A percentile compares a stretch with the other conserved stretches of the same genome.
Conservation (phyloP, 208 protist species). For the Strigomonas culicis region DNA sequence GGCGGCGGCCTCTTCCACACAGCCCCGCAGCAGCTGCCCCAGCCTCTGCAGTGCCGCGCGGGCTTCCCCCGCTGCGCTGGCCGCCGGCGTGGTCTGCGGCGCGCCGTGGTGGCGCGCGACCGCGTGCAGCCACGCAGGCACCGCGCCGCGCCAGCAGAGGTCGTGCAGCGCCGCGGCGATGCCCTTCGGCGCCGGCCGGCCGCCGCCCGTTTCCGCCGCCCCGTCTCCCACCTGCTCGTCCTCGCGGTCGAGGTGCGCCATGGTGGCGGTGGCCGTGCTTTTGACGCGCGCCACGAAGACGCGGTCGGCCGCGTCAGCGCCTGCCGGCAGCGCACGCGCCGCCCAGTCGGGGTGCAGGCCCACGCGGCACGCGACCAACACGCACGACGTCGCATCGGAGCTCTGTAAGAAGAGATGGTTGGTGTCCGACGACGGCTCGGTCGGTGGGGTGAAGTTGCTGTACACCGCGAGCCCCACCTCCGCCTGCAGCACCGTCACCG, state of each 20-base stretch:
- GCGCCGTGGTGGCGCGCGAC: background rate
- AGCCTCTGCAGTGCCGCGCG: background rate
- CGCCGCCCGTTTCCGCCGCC: no score
- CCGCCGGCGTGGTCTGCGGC: conserved; percentile 3
- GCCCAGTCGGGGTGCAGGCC: conserved; percentile 23
- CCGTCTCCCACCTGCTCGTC: no score
- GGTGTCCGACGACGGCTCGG: background rate
- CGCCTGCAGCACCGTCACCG: conserved; percentile 33
- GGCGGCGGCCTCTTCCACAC: no score
- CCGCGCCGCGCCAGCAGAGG: conserved; percentile 34
- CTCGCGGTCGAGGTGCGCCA: conserved; percentile 50
- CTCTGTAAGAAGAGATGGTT: conserved; percentile 32
- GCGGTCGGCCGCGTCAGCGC: background rate
- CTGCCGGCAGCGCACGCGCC: background rate
- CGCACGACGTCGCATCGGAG: conserved; percentile 55
- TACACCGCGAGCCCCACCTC: conserved; percentile 34
- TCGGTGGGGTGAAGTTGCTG: background rate
- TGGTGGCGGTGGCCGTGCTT: conserved; percentile 24
- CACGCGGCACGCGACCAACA: conserved; percentile 49
- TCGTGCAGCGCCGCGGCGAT: conserved; percentile 18
- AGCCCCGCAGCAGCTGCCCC: background rate
- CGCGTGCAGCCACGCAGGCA: conserved; percentile 44
- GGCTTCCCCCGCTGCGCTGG: no score
- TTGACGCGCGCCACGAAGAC: background rate
- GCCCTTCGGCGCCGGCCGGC: no score